phyloP scores from a whole-genome alignment of 805 yeast species.

The Lachancea kluyveri region DNA sequence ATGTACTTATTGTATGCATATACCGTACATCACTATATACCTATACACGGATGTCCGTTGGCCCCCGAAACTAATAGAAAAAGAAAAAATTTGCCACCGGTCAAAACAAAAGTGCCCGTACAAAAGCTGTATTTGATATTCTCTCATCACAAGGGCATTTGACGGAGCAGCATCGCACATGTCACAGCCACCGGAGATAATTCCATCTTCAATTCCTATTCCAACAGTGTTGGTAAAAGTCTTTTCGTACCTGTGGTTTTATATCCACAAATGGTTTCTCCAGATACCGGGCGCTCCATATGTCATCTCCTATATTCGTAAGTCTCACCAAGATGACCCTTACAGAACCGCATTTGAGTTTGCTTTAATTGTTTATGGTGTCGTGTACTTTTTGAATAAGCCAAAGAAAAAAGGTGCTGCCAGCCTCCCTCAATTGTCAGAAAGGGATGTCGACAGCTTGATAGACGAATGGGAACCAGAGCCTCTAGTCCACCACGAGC shows the following conservation, averaged over 20 bases:
- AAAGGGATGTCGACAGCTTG: slow-evolving; percentile 70
- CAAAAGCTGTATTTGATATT: no score
- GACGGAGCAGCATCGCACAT: slow-evolving; percentile 4
- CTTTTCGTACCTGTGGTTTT: slow-evolving; percentile 22
- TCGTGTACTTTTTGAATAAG: slow-evolving; percentile 68
- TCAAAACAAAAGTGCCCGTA: no score
- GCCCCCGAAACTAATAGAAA: no score
- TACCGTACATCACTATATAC: no score
- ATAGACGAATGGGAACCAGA: slow-evolving; percentile 91
- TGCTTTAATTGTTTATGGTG: slow-evolving; percentile 69
- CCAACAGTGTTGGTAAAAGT: slow-evolving; percentile 21
- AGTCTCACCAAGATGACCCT: slow-evolving; percentile 92
- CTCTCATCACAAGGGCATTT: neutral
- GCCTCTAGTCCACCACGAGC: slow-evolving; percentile 57
- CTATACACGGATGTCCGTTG: no score
- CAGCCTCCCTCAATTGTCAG: slow-evolving; percentile 56
- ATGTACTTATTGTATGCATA: no score
- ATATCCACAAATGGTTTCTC: slow-evolving; percentile 12
- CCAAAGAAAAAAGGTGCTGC: slow-evolving; percentile 69
- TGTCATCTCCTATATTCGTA: slow-evolving; percentile 63
- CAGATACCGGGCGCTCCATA: slow-evolving; percentile 26
- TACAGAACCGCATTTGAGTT: slow-evolving; percentile 79
- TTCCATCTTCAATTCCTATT: slow-evolving; percentile 27
- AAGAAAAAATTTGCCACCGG: no score
- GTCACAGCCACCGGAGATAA: slow-evolving; percentile 20